Percentiles rank a stretch among this genome's conserved stretches.
Evolutionary conservation across 768 basidiomycete genomes (phyloP).

Genomic region (Tubosaeta sp.): DNA sequence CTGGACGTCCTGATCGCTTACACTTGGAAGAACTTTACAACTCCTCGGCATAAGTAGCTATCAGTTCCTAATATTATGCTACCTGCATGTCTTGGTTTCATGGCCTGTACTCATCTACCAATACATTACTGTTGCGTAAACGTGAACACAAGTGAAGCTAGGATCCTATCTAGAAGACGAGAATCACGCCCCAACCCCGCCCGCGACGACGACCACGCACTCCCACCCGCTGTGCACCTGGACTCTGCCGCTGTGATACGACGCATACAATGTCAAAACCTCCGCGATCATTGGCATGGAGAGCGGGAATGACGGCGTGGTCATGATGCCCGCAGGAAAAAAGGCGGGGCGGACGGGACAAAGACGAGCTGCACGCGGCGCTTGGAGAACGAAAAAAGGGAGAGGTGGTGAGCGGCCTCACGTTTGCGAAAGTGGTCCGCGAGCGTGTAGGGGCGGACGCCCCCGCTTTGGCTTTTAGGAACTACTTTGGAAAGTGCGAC

Average conservation of each 20-base stretch:
- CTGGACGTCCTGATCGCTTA: too few relatives aligned
- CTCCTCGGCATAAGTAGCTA: too few relatives aligned
- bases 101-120: too few relatives aligned
- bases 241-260: constrained; percentile 74
- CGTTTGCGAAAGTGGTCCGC: constrained; percentile 99
- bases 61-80: too few relatives aligned
- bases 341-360: constrained; percentile 81
- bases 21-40: too few relatives aligned
- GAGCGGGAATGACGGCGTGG: constrained; percentile 81
- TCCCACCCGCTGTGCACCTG: constrained; percentile 89
- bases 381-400: constrained; percentile 24
- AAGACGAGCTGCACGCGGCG: constrained; percentile 65
- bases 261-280: constrained; percentile 70
- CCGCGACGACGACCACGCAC: constrained; percentile 93
- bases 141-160: too few relatives aligned
- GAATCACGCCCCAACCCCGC: too few relatives aligned
- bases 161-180: too few relatives aligned
- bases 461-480: constrained; percentile 68
- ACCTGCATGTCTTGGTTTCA: too few relatives aligned
- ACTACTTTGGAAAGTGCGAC: constrained; percentile 79
- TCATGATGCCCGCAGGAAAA: constrained; percentile 97
- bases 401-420: constrained; percentile 84
- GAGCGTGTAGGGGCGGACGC: constrained; percentile 79
- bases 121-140: too few relatives aligned
- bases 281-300: constrained; percentile 52